These are phyloP conservation scores for Fusarium compactum DNA, from an alignment of 2,329 filamentous ascomycete species.

Conservation along the genomic window DNA sequence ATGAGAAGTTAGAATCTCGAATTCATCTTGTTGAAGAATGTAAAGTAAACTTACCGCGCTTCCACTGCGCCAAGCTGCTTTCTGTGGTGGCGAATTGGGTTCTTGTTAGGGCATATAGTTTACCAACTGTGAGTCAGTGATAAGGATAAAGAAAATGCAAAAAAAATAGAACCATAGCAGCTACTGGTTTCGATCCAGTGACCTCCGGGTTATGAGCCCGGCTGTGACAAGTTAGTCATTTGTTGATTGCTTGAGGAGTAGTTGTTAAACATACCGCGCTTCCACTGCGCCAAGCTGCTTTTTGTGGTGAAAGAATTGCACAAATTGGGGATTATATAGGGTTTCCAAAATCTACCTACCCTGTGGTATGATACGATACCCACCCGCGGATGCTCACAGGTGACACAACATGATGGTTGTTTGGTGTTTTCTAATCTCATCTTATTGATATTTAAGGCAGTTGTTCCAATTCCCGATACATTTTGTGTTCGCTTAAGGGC, in stretches of 20 bases:
- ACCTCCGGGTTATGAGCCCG: constrained; percentile 46
- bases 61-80: constrained; percentile 44
- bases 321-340: neutral
- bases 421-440: neutral
- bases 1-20: constrained; percentile 9
- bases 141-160: neutral
- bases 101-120: neutral
- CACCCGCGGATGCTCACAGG: neutral
- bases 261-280: constrained; percentile 9
- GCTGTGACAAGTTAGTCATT: constrained; percentile 15
- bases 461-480: accelerated
- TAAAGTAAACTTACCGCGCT: constrained; percentile 21
- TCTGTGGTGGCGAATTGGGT: neutral
- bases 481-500: accelerated
- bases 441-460: neutral
- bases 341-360: neutral
- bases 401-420: neutral
- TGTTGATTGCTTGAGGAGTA: neutral
- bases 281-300: constrained; percentile 15
- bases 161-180: constrained; percentile 14
- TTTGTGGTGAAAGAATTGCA: neutral
- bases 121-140: neutral
- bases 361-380: neutral
- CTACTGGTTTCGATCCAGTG: constrained; percentile 21
- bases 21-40: neutral